Conservation (phyloP, 176 grass and related monocot genomes). For the Thinopyrum elongatum region DNA sequence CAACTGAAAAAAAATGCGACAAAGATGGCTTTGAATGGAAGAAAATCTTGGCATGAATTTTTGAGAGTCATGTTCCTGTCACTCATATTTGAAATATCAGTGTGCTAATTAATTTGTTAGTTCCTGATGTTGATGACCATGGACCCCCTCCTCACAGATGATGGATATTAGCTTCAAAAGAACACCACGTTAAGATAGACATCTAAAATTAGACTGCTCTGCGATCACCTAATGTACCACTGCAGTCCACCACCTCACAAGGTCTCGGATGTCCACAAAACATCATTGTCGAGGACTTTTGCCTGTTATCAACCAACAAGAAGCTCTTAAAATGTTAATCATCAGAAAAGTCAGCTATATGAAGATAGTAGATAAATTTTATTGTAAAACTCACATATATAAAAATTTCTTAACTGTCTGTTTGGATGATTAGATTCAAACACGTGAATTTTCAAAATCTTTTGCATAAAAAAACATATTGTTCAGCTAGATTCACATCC, state of each 20-base stretch:
- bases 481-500: background rate
- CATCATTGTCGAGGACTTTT: background rate
- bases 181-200: background rate
- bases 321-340: background rate
- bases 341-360: no score
- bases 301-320: background rate
- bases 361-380: background rate
- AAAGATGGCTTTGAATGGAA: background rate
- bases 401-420: background rate
- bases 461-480: background rate
- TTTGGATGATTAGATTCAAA: no score
- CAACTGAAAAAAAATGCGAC: background rate
- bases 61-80: background rate
- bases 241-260: background rate
- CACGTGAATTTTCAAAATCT: background rate
- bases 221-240: background rate
- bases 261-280: background rate
- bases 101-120: constrained; percentile 3
- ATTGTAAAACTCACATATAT: background rate
- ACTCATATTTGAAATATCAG: background rate
- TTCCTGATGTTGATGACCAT: background rate
- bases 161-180: background rate
- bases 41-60: background rate
- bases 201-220: background rate
- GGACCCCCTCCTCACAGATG: background rate